Percentiles rank a stretch among this genome's conserved stretches.
Conservation (phyloP, 2,329 filamentous ascomycete species). For the Furcasterigmium furcatum region DNA sequence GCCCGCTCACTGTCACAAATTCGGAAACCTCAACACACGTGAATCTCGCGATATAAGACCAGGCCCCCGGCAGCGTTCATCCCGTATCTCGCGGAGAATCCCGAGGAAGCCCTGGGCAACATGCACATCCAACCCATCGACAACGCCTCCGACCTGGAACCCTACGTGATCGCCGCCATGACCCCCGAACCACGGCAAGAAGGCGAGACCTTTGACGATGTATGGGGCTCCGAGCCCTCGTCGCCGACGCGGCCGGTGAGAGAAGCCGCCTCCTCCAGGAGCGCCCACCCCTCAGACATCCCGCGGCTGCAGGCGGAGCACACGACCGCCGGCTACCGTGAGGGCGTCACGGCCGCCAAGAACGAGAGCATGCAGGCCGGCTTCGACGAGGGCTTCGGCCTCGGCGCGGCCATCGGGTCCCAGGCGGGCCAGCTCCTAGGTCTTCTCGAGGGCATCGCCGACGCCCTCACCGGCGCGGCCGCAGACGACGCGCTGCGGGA, state of each 20-base stretch:
- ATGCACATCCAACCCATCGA: constrained; percentile 15
- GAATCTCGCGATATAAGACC: too few species aligned
- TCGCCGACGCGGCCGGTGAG: constrained; percentile 4
- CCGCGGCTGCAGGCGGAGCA: constrained; percentile 73
- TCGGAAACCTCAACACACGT: too few species aligned
- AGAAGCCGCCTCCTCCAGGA: background rate
- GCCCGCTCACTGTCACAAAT: too few species aligned
- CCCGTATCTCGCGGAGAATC: too few species aligned
- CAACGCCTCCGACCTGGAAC: constrained; percentile 11
- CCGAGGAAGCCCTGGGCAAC: too few species aligned
- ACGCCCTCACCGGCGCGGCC: constrained; percentile 35
- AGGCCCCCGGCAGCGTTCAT: too few species aligned
- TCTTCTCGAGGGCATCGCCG: constrained; percentile 67
- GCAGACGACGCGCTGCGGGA: background rate
- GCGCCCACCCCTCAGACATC: constrained; percentile 58
- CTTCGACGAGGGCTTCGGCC: constrained; percentile 85
- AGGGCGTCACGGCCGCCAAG: constrained; percentile 78
- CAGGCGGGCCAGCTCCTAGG: constrained; percentile 74
- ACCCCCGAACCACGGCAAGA: constrained; percentile 4
- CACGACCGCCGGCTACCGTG: constrained; percentile 83
- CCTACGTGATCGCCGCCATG: constrained; percentile 11
- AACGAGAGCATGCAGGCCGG: constrained; percentile 74
- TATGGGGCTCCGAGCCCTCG: constrained; percentile 14
- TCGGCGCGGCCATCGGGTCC: constrained; percentile 79
- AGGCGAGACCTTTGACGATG: constrained; percentile 15